Evolutionary conservation across 2,329 filamentous ascomycete genomes (phyloP).

Genomic region (Calonectria pseudoreteaudii): DNA sequence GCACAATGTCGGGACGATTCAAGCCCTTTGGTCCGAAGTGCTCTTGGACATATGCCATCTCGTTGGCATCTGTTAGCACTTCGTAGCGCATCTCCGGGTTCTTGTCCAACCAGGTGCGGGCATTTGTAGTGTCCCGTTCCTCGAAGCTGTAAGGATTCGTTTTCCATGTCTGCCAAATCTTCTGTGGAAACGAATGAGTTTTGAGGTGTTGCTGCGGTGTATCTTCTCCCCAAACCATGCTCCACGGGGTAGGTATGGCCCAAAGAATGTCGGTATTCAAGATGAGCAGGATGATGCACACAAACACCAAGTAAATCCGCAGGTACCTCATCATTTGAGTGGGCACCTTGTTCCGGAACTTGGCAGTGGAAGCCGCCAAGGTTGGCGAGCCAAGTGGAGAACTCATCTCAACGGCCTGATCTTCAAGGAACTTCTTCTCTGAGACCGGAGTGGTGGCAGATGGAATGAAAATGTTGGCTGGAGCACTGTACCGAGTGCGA

Average conservation of each 20-base stretch:
- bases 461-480: conserved; percentile 36
- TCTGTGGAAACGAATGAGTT: conserved; percentile 66
- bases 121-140: conserved; percentile 68
- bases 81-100: conserved; percentile 77
- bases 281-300: conserved; percentile 59
- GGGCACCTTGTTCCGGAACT: conserved; percentile 52
- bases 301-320: conserved; percentile 57
- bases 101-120: conserved; percentile 73
- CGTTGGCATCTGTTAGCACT: conserved; percentile 77
- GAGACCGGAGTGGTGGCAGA: conserved; percentile 27
- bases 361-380: conserved; percentile 52
- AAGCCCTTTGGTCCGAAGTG: conserved; percentile 74
- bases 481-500: conserved; percentile 37
- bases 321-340: conserved; percentile 61
- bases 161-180: conserved; percentile 86
- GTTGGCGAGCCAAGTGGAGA: conserved; percentile 52
- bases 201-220: conserved; percentile 25
- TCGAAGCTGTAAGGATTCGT: conserved; percentile 75
- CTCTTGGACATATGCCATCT: conserved; percentile 74
- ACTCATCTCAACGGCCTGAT: conserved; percentile 36
- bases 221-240: conserved; percentile 28
- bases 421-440: conserved; percentile 16
- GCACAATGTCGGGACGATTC: conserved; percentile 74
- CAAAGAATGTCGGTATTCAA: conserved; percentile 57
- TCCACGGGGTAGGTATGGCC: conserved; percentile 40